Evolutionary conservation across 2,329 filamentous ascomycete genomes (phyloP).

Genomic region (Botrytis fabae): DNA sequence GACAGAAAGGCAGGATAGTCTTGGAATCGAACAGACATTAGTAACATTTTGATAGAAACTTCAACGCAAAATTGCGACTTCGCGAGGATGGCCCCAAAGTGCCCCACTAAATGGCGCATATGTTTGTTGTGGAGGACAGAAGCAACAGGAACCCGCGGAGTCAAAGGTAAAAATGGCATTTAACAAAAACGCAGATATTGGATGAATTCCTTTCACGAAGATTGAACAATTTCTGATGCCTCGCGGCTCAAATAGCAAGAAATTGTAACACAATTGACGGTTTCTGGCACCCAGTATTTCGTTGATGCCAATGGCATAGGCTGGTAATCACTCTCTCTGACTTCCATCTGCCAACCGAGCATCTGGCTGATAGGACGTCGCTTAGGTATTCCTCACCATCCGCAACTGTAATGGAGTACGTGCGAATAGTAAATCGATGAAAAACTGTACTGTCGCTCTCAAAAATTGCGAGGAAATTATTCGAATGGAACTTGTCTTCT

Average conservation of each 20-base stretch:
- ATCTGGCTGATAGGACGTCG: neutral
- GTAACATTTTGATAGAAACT: slow-evolving; percentile 19
- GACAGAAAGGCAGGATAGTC: neutral
- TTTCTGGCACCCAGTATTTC: neutral
- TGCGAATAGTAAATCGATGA: neutral
- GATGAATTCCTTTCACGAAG: neutral
- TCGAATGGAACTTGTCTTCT: neutral
- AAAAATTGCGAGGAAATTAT: too few species aligned
- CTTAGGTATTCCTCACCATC: neutral
- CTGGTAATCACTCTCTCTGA: neutral
- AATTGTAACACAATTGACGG: neutral
- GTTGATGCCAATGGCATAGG: neutral
- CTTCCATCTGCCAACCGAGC: neutral
- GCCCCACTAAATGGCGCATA: slow-evolving; percentile 3
- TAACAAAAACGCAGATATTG: neutral
- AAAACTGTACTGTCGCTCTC: neutral
- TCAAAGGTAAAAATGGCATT: neutral
- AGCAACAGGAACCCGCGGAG: neutral
- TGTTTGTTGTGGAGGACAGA: neutral
- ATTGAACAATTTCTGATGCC: neutral
- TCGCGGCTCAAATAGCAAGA: neutral
- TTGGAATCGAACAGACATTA: neutral
- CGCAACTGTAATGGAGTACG: neutral
- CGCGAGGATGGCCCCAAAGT: slow-evolving; percentile 19
- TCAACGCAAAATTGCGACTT: slow-evolving; percentile 22